Evolutionary conservation across 176 grass and related monocot genomes (phyloP), one percentile per base, ranked within the genome.

Genomic region (Carex parvula): DNA sequence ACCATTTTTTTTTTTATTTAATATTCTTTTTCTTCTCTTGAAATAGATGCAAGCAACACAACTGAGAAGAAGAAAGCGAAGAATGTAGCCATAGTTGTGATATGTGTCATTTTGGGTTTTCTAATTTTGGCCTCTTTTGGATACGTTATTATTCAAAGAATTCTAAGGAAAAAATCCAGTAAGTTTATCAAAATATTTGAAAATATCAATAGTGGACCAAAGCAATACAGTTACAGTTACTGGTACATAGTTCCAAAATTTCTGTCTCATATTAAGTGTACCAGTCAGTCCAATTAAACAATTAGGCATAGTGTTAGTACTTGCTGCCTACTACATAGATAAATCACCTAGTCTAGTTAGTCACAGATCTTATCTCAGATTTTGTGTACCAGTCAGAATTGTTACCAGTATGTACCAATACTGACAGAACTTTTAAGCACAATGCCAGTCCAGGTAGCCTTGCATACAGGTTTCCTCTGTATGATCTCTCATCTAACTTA

Each of bases 131-230:
- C 59, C 3, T 33, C 39, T 26, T 29, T 67, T 62, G 61, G 3
- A 39, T 83, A 83, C 39, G 12, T 83, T 52, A 54, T 68, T 55
- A 67, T 68, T 68, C 80, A 22, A 64, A 83, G 37, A 81, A 81
- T 24, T 16, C 5, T 18, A 29, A 65, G 42, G 24, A 83, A 54
- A 67, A 41, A 46, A 17, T 6, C 14, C 20, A 62, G 60, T 44
- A 83, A 11, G 26, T 81, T 62, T 60, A 18, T 18, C 17, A 66
- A 50, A n/a, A 52, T 3, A 44, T 5, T 66, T 67, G 39, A 0
- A 68, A 46, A 75, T 75, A 20, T 52, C 42, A 12, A 53, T 75
- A 16, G 12, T 29, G 4, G 12, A 53, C 42, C 44, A 26, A 50
- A 26, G 53, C 0, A 13, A 50, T 53, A 75, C 44, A 29, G 42